Conservation (phyloP, 2,329 filamentous ascomycete species). For the Didymella keratinophila region DNA sequence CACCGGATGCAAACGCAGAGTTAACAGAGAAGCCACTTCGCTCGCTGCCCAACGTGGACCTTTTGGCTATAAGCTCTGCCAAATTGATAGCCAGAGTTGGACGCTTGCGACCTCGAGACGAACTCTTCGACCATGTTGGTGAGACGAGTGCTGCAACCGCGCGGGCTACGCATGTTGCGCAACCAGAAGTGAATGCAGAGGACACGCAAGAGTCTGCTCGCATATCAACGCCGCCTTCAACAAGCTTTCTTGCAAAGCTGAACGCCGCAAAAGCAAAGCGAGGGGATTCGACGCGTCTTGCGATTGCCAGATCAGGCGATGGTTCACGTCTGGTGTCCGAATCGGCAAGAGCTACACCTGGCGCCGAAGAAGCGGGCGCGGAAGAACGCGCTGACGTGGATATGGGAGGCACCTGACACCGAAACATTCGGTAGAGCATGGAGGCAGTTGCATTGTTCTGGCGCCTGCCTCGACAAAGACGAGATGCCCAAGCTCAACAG, state of each 20-base stretch:
- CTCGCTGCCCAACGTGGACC: slow-evolving; percentile 57
- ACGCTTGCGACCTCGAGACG: slow-evolving; percentile 56
- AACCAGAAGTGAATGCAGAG: not conserved
- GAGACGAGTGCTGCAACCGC: not conserved
- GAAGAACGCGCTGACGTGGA: not conserved
- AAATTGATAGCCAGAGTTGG: slow-evolving; percentile 74
- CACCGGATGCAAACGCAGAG: slow-evolving; percentile 34
- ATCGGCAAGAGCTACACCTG: not conserved
- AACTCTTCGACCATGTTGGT: slow-evolving; percentile 32
- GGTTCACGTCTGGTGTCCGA: slow-evolving; percentile 1
- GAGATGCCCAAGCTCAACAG: not conserved
- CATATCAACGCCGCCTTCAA: slow-evolving; percentile 32
- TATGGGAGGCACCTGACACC: slow-evolving; percentile 12
- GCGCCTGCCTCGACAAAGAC: not conserved
- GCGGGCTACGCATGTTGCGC: not conserved
- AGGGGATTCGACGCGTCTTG: slow-evolving; percentile 46
- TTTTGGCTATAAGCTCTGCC: slow-evolving; percentile 74
- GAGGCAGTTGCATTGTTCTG: not conserved
- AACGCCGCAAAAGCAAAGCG: slow-evolving; percentile 53
- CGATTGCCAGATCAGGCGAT: slow-evolving; percentile 13
- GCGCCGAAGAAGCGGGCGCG: not conserved
- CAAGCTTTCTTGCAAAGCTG: slow-evolving; percentile 51
- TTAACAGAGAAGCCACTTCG: slow-evolving; percentile 54
- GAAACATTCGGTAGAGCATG: no score
- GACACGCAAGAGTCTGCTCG: slow-evolving; percentile 8